Conservation (phyloP, 345 rosid species). For the Gossypioides kirkii region DNA sequence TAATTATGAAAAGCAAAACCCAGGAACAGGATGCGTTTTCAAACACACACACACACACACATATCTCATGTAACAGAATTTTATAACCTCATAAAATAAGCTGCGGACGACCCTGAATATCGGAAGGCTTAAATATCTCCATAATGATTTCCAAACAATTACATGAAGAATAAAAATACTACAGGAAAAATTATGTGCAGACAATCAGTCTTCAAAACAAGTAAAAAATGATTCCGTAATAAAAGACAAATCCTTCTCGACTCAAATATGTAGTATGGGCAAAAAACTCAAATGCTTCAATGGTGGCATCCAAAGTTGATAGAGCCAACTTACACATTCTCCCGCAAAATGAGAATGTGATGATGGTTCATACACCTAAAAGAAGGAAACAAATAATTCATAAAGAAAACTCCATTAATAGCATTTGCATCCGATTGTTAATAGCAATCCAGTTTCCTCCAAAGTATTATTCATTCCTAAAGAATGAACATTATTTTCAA, state of each 20-base stretch:
- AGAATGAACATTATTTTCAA: background rate
- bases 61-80: background rate
- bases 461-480: background rate
- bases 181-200: background rate
- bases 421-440: background rate
- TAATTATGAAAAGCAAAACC: background rate
- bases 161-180: background rate
- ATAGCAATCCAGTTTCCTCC: background rate
- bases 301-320: background rate
- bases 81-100: background rate
- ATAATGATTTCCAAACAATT: background rate
- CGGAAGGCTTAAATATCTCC: background rate
- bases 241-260: background rate
- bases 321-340: background rate
- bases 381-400: background rate
- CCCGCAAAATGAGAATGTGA: constrained; percentile 7
- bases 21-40: background rate
- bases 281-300: background rate
- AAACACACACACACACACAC: background rate
- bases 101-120: background rate
- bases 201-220: background rate
- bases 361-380: background rate
- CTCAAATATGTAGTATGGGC: background rate
- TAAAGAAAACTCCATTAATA: background rate
- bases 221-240: background rate